A percentile compares a stretch with the other conserved stretches of the same genome.
Evolutionary conservation across 108 stramenopile species (phyloP).

Genomic region (Cyclotella choctawhatcheeana): DNA sequence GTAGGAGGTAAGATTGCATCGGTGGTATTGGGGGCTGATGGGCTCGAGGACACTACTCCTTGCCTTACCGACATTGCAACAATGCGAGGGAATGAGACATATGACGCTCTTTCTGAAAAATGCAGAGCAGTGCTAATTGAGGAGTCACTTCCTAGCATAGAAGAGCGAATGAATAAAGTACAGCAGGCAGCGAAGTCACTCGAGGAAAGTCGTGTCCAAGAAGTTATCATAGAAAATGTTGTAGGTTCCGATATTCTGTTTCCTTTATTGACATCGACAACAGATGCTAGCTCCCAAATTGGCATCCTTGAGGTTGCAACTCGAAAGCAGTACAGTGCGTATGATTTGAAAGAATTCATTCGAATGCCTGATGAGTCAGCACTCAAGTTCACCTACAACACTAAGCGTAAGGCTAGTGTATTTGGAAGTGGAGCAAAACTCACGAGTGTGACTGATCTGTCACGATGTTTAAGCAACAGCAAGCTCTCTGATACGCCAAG

Average conservation of each 20-base stretch:
- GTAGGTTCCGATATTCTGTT: conserved; percentile 89
- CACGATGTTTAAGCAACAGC: conserved; percentile 67
- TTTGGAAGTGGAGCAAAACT: conserved; percentile 71
- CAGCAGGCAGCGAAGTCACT: conserved; percentile 60
- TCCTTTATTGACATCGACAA: conserved; percentile 62
- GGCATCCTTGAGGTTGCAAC: conserved; percentile 86
- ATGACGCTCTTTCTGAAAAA: conserved; percentile 78
- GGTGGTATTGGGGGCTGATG: conserved; percentile 74
- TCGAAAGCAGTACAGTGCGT: conserved; percentile 84
- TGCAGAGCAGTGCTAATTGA: conserved; percentile 92
- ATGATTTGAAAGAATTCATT: conserved; percentile 72
- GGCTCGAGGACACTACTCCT: conserved; percentile 79
- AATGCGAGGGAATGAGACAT: conserved; percentile 78
- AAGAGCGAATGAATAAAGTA: conserved; percentile 71
- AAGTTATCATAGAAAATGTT: conserved; percentile 78
- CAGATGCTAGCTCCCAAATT: conserved; percentile 58
- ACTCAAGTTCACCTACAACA: conserved; percentile 78
- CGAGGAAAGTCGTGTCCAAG: conserved; percentile 53
- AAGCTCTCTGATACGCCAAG: conserved; percentile 62
- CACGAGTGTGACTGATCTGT: conserved; percentile 88
- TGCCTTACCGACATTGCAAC: conserved; percentile 93
- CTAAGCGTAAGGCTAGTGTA: conserved; percentile 73
- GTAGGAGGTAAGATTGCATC: conserved; percentile 59
- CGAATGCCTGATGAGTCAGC: conserved; percentile 49
- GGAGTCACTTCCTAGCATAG: conserved; percentile 91